Conservation (phyloP, 139 green algal species). For the Spirogloea muscicola region DNA sequence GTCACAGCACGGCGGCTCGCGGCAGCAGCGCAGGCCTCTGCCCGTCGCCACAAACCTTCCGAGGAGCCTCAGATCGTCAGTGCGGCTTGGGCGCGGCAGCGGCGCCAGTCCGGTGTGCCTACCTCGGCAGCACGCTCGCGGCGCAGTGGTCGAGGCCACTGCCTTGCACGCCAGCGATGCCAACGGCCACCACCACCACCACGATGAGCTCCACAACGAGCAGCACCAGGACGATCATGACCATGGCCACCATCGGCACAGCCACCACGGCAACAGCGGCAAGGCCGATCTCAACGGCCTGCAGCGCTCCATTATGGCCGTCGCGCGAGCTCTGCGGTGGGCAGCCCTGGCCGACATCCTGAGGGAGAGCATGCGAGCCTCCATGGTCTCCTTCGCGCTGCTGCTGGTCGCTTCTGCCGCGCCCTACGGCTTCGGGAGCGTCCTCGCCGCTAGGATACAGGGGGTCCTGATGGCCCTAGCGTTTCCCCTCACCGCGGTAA, state of each 20-base stretch:
- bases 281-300: conserved; percentile 24
- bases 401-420: conserved; percentile 5
- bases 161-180: too few species aligned
- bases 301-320: conserved; percentile 15
- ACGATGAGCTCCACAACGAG: conserved; percentile 1
- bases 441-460: background rate
- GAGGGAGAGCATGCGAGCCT: conserved; percentile 28
- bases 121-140: too few species aligned
- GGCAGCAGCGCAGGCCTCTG: too few species aligned
- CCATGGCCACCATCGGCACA: conserved; percentile 10
- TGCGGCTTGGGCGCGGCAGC: too few species aligned
- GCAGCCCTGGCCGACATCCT: conserved; percentile 23
- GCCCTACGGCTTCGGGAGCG: background rate
- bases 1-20: too few species aligned
- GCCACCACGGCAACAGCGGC: background rate
- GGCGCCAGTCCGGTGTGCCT: too few species aligned
- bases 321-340: background rate
- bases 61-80: too few species aligned
- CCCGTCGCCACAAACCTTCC: too few species aligned
- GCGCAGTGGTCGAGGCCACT: too few species aligned
- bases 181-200: conserved; percentile 7
- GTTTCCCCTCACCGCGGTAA: conserved; percentile 25
- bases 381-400: conserved; percentile 17
- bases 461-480: conserved; percentile 1
- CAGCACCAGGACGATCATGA: conserved; percentile 17